These are phyloP conservation scores for Chlamydomonas schloesseri DNA, from an alignment of 139 green algal genomes.

Conservation along the genomic window DNA sequence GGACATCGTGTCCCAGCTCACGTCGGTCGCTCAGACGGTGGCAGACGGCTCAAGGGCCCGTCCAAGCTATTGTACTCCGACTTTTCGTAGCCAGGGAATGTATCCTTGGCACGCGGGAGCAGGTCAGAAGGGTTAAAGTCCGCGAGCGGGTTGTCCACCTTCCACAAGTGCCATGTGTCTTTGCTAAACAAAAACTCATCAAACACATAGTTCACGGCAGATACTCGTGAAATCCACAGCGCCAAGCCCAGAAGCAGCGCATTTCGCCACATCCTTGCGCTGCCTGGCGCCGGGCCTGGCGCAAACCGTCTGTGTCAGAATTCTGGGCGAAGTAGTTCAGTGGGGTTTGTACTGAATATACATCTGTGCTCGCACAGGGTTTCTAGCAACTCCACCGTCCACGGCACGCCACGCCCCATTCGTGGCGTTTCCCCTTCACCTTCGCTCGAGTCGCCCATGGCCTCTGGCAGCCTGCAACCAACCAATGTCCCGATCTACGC, in stretches of 20 bases:
- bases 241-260: not conserved
- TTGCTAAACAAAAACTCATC: conserved; percentile 47
- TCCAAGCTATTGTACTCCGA: conserved; percentile 28
- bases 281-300: too few species aligned
- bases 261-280: not conserved
- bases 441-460: too few species aligned
- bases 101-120: not conserved
- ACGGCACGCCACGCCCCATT: too few species aligned
- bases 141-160: conserved; percentile 24
- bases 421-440: too few species aligned
- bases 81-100: not conserved
- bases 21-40: not conserved
- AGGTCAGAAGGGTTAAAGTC: conserved; percentile 37
- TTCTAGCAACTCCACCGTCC: too few species aligned
- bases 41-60: not conserved
- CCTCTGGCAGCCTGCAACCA: too few species aligned
- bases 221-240: not conserved
- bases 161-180: conserved; percentile 35
- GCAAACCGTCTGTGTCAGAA: too few species aligned
- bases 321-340: too few species aligned
- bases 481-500: too few species aligned
- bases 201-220: conserved; percentile 33
- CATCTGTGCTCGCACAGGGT: too few species aligned
- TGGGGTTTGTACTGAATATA: too few species aligned
- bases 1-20: not conserved